Base-by-base conservation (phyloP, 208 protist genomes). In the Balamuthia mandrillaris region DNA sequence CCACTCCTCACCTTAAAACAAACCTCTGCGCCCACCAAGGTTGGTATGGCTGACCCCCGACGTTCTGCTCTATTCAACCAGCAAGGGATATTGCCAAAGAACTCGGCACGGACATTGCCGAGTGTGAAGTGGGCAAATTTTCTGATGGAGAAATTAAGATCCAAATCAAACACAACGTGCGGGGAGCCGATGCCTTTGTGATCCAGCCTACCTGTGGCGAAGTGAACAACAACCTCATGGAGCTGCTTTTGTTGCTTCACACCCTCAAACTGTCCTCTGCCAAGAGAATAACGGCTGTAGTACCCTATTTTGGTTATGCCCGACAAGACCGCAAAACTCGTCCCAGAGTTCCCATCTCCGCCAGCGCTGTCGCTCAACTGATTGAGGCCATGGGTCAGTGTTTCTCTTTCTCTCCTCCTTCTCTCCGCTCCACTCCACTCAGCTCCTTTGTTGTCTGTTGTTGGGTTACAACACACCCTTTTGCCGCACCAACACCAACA, bases 201-300 rank as follows among this genome's bases (percentile, higher is more conserved):
- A 97, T 99, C 74, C 96, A 98, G 87, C 94, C 95, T 77, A 98
- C 95, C 3, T 93, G 94, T 56, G 97, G 97, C 79, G 92, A 96
- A 81, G 93, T 98, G 45, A 98, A 99, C 89, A 75, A 96, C 42
- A 91, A 95, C 27, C 88, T 98, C n/a, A 98, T 98, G 96, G 96
- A 86, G 66, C 84, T 87, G 21, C 65, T 91, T 2, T 41, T 91
- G 2, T 52, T 90, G 1, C 79, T 87, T 5, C 79, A 91, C 42
- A 86, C 89, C n/a, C 51, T 75, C 18, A 85, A 78, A 41, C 78
- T 70, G n/a, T 70, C 89, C 1, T 91, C 87, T 2, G 91, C 89
- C 3, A 21, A 54, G 41, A 51, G 89, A 4, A 88, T 92, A 47
- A 93, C 88, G 33, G 86, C 84, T 10, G 95, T 98, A 39, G 92